Percentiles rank a stretch among this genome's conserved stretches.
These are phyloP conservation scores for Peronospora belbahrii DNA, from an alignment of 352 stramenopile species.

Conservation along the genomic window DNA sequence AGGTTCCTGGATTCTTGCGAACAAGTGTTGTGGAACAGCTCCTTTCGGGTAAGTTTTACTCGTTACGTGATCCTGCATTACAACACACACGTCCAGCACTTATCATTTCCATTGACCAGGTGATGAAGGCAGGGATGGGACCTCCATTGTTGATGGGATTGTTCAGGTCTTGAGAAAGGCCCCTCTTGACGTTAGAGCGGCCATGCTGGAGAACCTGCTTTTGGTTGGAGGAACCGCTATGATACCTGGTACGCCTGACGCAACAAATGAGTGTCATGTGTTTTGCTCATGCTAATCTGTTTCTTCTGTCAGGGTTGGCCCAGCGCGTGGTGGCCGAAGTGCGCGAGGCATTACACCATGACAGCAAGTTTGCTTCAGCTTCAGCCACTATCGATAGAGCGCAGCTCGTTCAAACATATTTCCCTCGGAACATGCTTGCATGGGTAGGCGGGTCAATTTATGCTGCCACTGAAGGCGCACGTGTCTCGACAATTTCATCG, in stretches of 20 bases:
- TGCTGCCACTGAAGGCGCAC: slow-evolving; percentile 47
- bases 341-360: slow-evolving; percentile 22
- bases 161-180: slow-evolving; percentile 43
- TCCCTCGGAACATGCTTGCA: slow-evolving; percentile 62
- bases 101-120: slow-evolving; percentile 10
- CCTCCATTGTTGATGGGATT: slow-evolving; percentile 51
- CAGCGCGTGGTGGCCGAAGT: slow-evolving; percentile 47
- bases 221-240: slow-evolving; percentile 68
- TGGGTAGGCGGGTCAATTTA: slow-evolving; percentile 80
- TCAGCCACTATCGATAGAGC: slow-evolving; percentile 26
- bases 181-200: slow-evolving; percentile 53
- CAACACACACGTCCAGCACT: neutral
- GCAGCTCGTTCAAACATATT: slow-evolving; percentile 40
- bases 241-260: slow-evolving; percentile 44
- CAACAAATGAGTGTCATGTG: neutral
- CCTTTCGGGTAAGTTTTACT: slow-evolving; percentile 29
- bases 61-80: neutral
- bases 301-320: slow-evolving; percentile 36
- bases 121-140: slow-evolving; percentile 26
- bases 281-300: neutral
- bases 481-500: slow-evolving; percentile 34
- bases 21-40: slow-evolving; percentile 40
- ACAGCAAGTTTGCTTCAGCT: slow-evolving; percentile 35
- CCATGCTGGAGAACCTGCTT: slow-evolving; percentile 70
- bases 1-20: slow-evolving; percentile 38